These are phyloP conservation scores for Zarea fungicola DNA, from an alignment of 2,329 filamentous ascomycete genomes.

Conservation along the genomic window DNA sequence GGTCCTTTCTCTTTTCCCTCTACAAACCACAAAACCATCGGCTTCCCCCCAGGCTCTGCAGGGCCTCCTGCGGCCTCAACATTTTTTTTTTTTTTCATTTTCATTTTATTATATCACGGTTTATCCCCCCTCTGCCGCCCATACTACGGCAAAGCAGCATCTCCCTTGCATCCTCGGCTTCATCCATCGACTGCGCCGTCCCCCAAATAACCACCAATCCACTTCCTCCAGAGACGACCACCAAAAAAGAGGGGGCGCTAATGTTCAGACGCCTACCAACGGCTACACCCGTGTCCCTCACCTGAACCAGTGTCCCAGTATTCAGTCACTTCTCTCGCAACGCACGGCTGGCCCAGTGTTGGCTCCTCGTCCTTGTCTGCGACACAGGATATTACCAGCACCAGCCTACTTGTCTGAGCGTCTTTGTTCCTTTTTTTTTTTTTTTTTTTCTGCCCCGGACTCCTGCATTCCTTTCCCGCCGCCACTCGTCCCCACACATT, in stretches of 20 bases:
- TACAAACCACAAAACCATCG: not conserved
- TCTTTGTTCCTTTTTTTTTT: too few species aligned
- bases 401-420: too few species aligned
- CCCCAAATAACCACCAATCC: slow-evolving; percentile 5
- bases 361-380: too few species aligned
- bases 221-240: not conserved
- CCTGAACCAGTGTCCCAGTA: not conserved
- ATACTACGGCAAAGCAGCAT: not conserved
- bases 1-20: not conserved
- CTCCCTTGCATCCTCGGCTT: not conserved
- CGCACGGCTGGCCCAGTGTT: not conserved
- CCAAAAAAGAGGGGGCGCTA: slow-evolving; percentile 7
- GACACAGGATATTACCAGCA: too few species aligned
- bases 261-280: slow-evolving; percentile 3
- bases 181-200: not conserved
- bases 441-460: too few species aligned
- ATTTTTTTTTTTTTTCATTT: slow-evolving; percentile 6
- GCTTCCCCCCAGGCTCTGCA: slow-evolving; percentile 10
- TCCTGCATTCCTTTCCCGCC: too few species aligned
- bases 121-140: not conserved
- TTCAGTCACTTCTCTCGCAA: not conserved
- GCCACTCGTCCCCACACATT: too few species aligned
- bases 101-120: not conserved
- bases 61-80: slow-evolving; percentile 13
- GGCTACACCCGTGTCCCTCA: slow-evolving; percentile 5